phyloP scores from a whole-genome alignment of 208 protist genomes.

The Naegleria fowleri region DNA sequence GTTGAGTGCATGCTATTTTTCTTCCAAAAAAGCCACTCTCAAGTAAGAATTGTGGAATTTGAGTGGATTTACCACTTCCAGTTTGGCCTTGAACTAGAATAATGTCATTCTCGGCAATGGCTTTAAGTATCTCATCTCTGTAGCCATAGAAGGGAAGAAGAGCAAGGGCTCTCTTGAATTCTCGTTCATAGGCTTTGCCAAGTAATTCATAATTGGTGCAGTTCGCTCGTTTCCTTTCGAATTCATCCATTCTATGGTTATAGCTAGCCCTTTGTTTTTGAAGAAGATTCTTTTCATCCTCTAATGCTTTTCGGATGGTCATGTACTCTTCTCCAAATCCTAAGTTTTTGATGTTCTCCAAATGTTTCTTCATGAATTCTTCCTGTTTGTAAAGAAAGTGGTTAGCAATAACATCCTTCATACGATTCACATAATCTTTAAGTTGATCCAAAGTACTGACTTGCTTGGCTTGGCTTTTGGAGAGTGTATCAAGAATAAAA shows the following conservation, averaged over 20 bases:
- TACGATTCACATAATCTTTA: too few relatives aligned
- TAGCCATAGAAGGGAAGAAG: slow-evolving; percentile 65
- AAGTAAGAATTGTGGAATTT: slow-evolving; percentile 25
- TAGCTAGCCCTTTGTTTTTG: neutral
- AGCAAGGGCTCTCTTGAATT: neutral
- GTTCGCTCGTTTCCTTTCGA: neutral
- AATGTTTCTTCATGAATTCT: neutral
- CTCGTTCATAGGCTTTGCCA: neutral
- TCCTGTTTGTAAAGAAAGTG: neutral
- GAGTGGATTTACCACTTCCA: slow-evolving; percentile 32
- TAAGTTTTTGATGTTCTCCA: neutral
- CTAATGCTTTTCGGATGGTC: neutral
- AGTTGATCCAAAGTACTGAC: too few relatives aligned
- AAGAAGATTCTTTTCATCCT: neutral
- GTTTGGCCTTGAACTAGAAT: slow-evolving; percentile 7
- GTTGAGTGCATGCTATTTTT: slow-evolving; percentile 30
- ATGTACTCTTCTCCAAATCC: neutral
- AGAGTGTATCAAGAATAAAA: too few relatives aligned
- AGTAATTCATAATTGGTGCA: neutral
- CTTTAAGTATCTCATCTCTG: slow-evolving; percentile 66
- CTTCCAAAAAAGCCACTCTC: neutral
- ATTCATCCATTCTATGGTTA: neutral
- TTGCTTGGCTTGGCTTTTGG: too few relatives aligned
- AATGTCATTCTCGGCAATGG: slow-evolving; percentile 57
- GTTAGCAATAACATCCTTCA: too few relatives aligned